Percentiles rank a stretch among this genome's conserved stretches.
Conservation (phyloP, 257 asterid genomes). For the Anisodus tanguticus region DNA sequence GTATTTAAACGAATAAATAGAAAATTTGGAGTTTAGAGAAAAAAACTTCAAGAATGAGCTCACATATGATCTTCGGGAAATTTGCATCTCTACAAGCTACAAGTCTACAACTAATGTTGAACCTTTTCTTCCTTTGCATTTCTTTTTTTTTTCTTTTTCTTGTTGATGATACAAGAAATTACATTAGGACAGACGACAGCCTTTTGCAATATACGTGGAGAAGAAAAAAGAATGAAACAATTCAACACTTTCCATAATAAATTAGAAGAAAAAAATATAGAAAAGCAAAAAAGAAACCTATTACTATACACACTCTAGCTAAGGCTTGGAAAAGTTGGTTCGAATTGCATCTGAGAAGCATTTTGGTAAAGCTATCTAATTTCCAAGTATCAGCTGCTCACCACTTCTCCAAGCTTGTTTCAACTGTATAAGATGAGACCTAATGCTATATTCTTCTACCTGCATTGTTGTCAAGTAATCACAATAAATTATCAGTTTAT, state of each 20-base stretch:
- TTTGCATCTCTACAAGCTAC: background rate
- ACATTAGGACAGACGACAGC: constrained; percentile 35
- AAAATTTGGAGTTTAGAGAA: background rate
- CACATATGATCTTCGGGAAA: background rate
- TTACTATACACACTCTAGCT: constrained; percentile 29
- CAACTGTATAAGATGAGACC: constrained; percentile 70
- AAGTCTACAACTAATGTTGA: background rate
- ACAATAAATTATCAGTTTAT: background rate
- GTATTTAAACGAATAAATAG: background rate
- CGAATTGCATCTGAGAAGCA: constrained; percentile 34
- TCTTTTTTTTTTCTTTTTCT: constrained; percentile 39
- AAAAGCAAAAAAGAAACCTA: constrained; percentile 21
- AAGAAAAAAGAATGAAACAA: constrained; percentile 20
- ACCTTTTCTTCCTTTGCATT: constrained; percentile 29
- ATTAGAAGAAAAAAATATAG: background rate
- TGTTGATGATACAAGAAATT: constrained; percentile 38
- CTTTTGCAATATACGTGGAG: constrained; percentile 28
- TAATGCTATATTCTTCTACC: constrained; percentile 83
- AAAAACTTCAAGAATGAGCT: background rate
- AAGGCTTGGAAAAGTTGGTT: constrained; percentile 35
- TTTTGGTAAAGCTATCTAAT: constrained; percentile 32
- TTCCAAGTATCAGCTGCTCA: constrained; percentile 38
- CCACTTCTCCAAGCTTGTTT: constrained; percentile 54
- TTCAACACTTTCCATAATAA: constrained; percentile 30
- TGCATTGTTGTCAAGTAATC: constrained; percentile 38